Percentiles rank a stretch among this genome's conserved stretches.
These are phyloP conservation scores for Solanum arcanum DNA, from an alignment of 257 asterid genomes.

Conservation along the genomic window DNA sequence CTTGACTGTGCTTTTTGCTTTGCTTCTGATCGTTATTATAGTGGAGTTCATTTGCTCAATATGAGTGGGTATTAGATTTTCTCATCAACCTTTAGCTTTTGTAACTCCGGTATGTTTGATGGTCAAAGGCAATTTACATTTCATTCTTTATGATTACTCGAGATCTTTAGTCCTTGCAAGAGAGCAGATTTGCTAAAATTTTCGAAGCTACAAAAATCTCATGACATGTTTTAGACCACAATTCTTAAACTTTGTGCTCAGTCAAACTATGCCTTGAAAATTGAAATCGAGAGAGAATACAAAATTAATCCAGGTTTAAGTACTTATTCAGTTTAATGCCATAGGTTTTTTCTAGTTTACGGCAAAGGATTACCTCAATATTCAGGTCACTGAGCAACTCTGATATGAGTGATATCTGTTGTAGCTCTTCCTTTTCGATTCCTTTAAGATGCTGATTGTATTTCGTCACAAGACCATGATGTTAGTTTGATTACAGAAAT, in stretches of 20 bases:
- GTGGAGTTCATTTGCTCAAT: not conserved
- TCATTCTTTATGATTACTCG: not conserved
- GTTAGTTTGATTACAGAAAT: not conserved
- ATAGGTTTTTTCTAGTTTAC: not conserved
- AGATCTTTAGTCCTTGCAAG: not conserved
- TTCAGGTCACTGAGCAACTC: constrained; percentile 53
- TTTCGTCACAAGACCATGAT: not conserved
- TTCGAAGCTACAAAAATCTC: not conserved
- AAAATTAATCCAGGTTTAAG: not conserved
- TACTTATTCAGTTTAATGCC: not conserved
- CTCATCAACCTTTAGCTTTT: not conserved
- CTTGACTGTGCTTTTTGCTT: not conserved
- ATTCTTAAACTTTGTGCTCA: not conserved
- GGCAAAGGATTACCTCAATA: constrained; percentile 39
- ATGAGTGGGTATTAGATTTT: not conserved
- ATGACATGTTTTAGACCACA: not conserved
- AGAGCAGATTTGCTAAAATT: not conserved
- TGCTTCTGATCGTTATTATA: not conserved
- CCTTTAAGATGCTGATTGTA: constrained; percentile 51
- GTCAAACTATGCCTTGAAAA: not conserved
- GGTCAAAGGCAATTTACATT: not conserved
- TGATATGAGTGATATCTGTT: constrained; percentile 54
- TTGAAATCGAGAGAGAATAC: not conserved
- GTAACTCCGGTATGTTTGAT: not conserved
- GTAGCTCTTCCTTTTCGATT: constrained; percentile 50